A percentile compares a stretch with the other conserved stretches of the same genome.
Conservation (phyloP, 108 stramenopile genomes). For the Nitzschia putrida region DNA sequence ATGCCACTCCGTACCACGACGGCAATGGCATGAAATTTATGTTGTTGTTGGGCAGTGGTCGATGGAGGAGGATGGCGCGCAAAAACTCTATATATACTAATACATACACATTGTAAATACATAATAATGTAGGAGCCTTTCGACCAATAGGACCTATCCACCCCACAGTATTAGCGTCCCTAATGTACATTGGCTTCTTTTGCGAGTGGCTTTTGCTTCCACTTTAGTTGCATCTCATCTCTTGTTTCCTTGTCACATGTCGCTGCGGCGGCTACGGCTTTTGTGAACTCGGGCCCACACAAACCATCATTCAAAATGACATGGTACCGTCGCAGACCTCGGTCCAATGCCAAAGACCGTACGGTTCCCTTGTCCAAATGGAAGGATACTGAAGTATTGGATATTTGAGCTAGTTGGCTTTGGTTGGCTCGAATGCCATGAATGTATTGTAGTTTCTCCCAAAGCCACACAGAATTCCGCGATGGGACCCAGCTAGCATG, state of each 20-base stretch:
- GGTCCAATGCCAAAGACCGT: conserved; percentile 2
- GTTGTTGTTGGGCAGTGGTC: no score
- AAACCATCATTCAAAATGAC: conserved; percentile 34
- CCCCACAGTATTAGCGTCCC: no score
- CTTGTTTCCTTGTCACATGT: conserved; percentile 12
- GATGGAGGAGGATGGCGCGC: no score
- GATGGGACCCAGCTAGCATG: conserved; percentile 31
- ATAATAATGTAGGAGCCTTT: no score
- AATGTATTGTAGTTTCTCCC: conserved; percentile 21
- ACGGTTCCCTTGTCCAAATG: conserved; percentile 27
- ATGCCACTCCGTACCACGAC: no score
- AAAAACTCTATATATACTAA: no score
- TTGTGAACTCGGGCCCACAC: conserved; percentile 14
- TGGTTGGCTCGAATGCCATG: conserved; percentile 25
- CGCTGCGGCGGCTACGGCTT: conserved; percentile 9
- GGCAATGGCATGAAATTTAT: no score
- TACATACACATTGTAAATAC: no score
- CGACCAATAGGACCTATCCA: no score
- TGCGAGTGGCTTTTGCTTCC: conserved; percentile 10
- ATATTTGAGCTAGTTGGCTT: conserved; percentile 26
- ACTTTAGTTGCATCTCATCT: not conserved
- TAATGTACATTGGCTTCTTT: not conserved
- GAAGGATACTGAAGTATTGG: conserved; percentile 18
- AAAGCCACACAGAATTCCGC: conserved; percentile 13
- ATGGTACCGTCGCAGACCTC: conserved; percentile 40